phyloP scores from a whole-genome alignment of 2,329 filamentous ascomycete species.

The Diaporthe longicolla region DNA sequence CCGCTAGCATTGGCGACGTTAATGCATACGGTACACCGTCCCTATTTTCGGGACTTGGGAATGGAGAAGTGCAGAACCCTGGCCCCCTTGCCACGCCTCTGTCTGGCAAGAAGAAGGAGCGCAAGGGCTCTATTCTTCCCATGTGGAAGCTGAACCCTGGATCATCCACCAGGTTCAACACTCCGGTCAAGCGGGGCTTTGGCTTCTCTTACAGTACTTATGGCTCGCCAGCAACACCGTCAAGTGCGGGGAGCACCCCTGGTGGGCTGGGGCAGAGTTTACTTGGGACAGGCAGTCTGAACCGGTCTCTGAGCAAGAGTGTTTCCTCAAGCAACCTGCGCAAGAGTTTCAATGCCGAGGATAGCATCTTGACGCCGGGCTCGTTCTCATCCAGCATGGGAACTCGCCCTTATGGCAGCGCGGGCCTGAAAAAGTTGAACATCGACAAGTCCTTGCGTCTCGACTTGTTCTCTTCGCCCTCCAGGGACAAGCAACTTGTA shows the following conservation, averaged over 20 bases:
- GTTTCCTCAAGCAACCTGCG: conserved; percentile 90
- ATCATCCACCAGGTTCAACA: conserved; percentile 83
- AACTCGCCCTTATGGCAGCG: conserved; percentile 75
- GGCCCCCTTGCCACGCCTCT: conserved; percentile 94
- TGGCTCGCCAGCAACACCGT: conserved; percentile 81
- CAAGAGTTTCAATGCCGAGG: conserved; percentile 83
- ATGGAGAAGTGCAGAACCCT: conserved; percentile 76
- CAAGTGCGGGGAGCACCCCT: conserved; percentile 78
- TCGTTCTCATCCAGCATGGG: conserved; percentile 81
- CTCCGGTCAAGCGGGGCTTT: conserved; percentile 88
- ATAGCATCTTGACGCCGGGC: conserved; percentile 88
- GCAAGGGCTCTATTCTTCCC: conserved; percentile 84
- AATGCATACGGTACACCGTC: conserved; percentile 92
- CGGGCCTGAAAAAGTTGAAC: conserved; percentile 87
- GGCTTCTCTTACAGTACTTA: conserved; percentile 96
- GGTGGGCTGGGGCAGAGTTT: conserved; percentile 77
- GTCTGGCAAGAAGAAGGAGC: conserved; percentile 77
- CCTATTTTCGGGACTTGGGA: conserved; percentile 82
- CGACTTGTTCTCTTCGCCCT: conserved; percentile 75
- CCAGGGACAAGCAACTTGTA: conserved; percentile 62
- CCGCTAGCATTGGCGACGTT: conserved; percentile 84
- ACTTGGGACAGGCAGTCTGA: conserved; percentile 73
- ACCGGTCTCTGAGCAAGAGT: conserved; percentile 85
- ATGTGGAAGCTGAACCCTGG: conserved; percentile 89
- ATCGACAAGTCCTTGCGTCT: conserved; percentile 90